Evolutionary conservation across 768 basidiomycete species (phyloP).

Genomic region (Suillus lakei): DNA sequence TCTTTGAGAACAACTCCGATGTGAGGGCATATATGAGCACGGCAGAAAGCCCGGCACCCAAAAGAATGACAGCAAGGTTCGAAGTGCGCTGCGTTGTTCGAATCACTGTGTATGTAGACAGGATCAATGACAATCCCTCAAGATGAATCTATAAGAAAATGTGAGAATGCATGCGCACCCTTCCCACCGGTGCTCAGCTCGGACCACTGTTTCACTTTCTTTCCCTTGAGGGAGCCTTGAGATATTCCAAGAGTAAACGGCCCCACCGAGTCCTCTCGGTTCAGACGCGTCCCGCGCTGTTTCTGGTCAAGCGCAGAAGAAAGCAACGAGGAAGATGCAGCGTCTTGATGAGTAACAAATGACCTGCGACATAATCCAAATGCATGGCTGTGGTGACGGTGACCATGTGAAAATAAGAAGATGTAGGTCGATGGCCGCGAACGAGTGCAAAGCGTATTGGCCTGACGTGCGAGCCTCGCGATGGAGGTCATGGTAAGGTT

Average conservation of each 20-base stretch:
- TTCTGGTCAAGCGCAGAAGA: constrained; percentile 69
- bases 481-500: constrained; percentile 10
- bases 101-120: constrained; percentile 43
- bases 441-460: constrained; percentile 5
- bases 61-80: constrained; percentile 58
- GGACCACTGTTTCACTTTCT: constrained; percentile 75
- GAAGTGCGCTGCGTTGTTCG: constrained; percentile 55
- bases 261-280: constrained; percentile 66
- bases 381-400: background rate
- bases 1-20: constrained; percentile 86
- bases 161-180: constrained; percentile 47
- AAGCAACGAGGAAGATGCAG: constrained; percentile 55
- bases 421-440: constrained; percentile 5
- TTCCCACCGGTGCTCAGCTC: constrained; percentile 79
- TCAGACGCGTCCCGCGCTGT: constrained; percentile 40
- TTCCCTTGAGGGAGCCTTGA: constrained; percentile 55
- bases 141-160: background rate
- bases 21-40: constrained; percentile 78
- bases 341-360: constrained; percentile 55
- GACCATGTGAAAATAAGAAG: constrained; percentile 1
- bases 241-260: constrained; percentile 79
- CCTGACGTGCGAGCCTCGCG: constrained; percentile 2
- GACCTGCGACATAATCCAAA: constrained; percentile 18
- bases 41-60: constrained; percentile 82
- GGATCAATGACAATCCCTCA: background rate